Base-by-base conservation (phyloP, 306 rosid genomes). In the Rosa lucieae region DNA sequence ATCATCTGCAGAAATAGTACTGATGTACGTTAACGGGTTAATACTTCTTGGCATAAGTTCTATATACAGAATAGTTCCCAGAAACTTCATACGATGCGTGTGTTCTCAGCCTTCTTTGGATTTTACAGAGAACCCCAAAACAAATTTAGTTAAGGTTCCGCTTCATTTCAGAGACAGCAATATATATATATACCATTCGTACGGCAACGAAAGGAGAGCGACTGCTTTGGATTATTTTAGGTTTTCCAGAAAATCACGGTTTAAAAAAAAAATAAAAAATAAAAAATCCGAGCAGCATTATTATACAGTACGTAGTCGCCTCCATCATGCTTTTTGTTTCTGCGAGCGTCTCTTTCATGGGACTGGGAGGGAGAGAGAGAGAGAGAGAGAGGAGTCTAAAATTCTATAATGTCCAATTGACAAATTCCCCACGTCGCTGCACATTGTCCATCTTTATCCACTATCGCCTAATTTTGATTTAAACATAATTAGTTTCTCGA, bases 371-470 rank as follows among this genome's bases (percentile, higher is more conserved):
- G 23, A 37, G 20, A 15, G 46, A 63, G 4, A 4, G 7, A 5
- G 8, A 32, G 69, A 29, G 21, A 32, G 18, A 14, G 44, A 35
- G 1, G 6, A 14, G 47, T 40, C 49, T 17, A 40, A 67, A 67
- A 17, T 67, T 67, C 26, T 67, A 39, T 26, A 63, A 29, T 15
- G 44, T 65, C 70, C 14, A 65, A 15, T 32, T 32, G 37, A 32
- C 37, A 32, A 32, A 32, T 65, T 14, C 44, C 43, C 70, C 44
- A 65, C 70, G 70, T 65, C 70, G 70, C 11, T 65, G 8, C 72
- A 67, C 49, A 39, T 67, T 42, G 29, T 67, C 26, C 49, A 40
- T 67, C 49, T 67, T 18, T 67, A 67, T 67, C 72, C 49, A 18
- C 49, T 67, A 40, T 67, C 8, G 13, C 72, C 72, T 40, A 40